Evolutionary conservation across 768 basidiomycete species (phyloP), one percentile per base, ranked within the genome.

Genomic region (Rhizopogon salebrosus): DNA sequence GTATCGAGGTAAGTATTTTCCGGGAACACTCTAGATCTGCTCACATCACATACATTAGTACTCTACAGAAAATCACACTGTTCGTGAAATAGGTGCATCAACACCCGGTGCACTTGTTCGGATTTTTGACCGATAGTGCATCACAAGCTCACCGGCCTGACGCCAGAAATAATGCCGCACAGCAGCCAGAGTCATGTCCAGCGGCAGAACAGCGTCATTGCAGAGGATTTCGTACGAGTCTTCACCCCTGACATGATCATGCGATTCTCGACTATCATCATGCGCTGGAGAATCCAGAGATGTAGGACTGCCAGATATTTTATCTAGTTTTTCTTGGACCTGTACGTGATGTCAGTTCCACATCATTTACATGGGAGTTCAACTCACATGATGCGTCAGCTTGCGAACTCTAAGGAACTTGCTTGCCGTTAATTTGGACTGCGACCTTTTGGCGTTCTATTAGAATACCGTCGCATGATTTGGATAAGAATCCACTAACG

Each of bases 131-230:
- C 91, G 80, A 65, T 93, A 93, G 65, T 88, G 75, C 83, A 93
- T 81, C 50, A 77, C 78, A 51, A 93, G 69, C 66, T 92, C 91
- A 6, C 75, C 74, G 16, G 79, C 70, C 58, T 87, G 85, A 60
- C 82, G 83, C 92, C 92, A 97, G 20, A 93, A 80, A 60, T 83
- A 97, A 66, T 95, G 92, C 55, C 92, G 84, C 53, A 95, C 86
- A 16, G 89, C 88, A 4, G 90, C 95, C 34, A 99, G 77, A 5
- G 90, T 95, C 84, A 95, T 93, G 57, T 85, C 83, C 24, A 88
- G 73, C 22, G 95, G 88, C 31, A 98, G 75, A 14, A 89, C 72
- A n/a, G 78, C 73, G 56, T 92, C 89, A 59, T 91, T 92, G 69
- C 94, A 97, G 24, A 97, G 66, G 40, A 98, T 82, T 70, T 98